Base-by-base conservation (phyloP, 176 grass and related monocot genomes). In the Aegilops sharonensis region DNA sequence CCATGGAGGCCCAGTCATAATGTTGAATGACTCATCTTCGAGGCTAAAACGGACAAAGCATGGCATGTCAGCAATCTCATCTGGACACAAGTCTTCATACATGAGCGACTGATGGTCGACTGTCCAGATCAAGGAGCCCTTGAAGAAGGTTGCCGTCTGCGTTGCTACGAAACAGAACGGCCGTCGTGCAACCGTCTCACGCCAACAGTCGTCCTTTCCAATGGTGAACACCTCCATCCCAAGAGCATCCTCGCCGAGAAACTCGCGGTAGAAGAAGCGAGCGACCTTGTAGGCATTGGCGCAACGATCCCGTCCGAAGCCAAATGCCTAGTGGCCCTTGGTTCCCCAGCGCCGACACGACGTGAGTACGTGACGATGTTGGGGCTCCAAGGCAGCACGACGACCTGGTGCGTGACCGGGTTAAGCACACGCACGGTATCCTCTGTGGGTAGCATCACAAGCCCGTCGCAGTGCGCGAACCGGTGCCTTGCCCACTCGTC, bases 401-500 rank as follows among this genome's bases (percentile, higher is more conserved):
- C 3, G 3, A 0, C 0, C 8, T 34, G 66, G 8, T 3, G 32
- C 17, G 32, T 69, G 32, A 9, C 66, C 17, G 31, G 66, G 32
- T 69, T 69, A 3, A 69, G 15, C 32, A 69, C 31, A 2, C 13
- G 30, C 30, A 68, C 17, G 1, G 31, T 36, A 11, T 18, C 32
- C 29, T 69, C 17, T 15, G 8, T 1, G 3, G 66, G 32, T 8
- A 69, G 32, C 32, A 69, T 36, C 32, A 69, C 8, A 4, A 69
- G 66, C 31, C 32, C 66, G 32, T 69, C 31, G 1, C 66, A 69
- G 32, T 69, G 66, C 31, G 66, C 32, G 8, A 69, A 37, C 66
- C 32, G 17, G 3, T 69, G 32, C 31, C 30, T 8, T 8, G 12
- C 1, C 32, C 1, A 0, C 5, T 0, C 0, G 10, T 69, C 8